Base-by-base conservation (phyloP, 1,284 basidiomycete species). In the Boletellus sp. region DNA sequence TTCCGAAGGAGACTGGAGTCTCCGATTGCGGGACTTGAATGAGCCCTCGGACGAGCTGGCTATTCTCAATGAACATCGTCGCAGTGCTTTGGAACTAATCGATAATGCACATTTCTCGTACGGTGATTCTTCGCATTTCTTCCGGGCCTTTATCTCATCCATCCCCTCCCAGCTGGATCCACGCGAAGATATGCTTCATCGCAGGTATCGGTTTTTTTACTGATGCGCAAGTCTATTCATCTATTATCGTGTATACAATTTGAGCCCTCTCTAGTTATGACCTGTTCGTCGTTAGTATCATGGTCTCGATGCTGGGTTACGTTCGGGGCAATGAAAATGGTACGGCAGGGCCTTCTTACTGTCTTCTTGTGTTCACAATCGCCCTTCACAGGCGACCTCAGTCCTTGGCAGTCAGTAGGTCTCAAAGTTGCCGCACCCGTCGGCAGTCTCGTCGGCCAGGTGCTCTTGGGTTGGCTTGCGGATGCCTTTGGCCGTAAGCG, bases 391-490 rank as follows among this genome's bases (percentile, higher is more conserved):
- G 61, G 64, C 22, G 44, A 65, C 37, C 61, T 62, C 51, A 57
- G 22, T n/a, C 19, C 61, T 16, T 66, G 64, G 61, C 40, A 61
- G 21, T 62, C 58, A 22, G 63, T 62, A 13, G 55, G 60, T 40
- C 60, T 62, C 11, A 67, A 67, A 49, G 55, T 63, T 39, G 61
- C 64, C 15, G 82, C 78, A 0, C 83, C 81, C 11, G 66, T 82
- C 30, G 82, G 83, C 2, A 83, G 75, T n/a, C 62, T 88, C 40
- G 58, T 84, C 19, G 86, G 86, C 12, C 79, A 82, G 57, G 54
- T 83, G 32, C 35, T 77, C 24, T 83, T 84, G 55, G 83, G 78
- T 15, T 77, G 68, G 67, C 68, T 83, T 21, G 81, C 77, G 4
- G 82, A 85, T 62, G 43, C 71, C 11, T 56, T 79, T 42, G 82